Evolutionary conservation across 2,329 filamentous ascomycete species (phyloP), one percentile per base, ranked within the genome.

Genomic region (Fusarium ramigenum): DNA sequence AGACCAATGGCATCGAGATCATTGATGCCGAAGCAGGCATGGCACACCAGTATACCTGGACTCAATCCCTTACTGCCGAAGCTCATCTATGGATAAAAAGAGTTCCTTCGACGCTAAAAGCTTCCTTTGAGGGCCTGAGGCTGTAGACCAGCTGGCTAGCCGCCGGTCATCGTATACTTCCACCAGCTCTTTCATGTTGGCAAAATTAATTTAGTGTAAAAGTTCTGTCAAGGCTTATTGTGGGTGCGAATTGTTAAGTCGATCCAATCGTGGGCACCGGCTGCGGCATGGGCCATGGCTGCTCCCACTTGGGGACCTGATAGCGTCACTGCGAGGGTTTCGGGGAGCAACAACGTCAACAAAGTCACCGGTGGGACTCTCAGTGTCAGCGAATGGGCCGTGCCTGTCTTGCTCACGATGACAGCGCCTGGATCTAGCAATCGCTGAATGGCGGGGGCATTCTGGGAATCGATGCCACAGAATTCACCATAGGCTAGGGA

Each of bases 11-110:
- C 30, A 9, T 34, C 21, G 3, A 50, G 21, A 32, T 50, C 14
- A 34, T 9, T 19, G 23, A 50, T 11, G 3, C 7, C 6, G 1
- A 32, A 6, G 9, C 15, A 32, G 16, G 5, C 2, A n/a, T 34
- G 15, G 15, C 6, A 23, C 4, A 9, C 4, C 18, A 14, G 14
- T 23, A 0, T 2, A 12, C 6, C 1, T 1, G 7, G 15, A 2
- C 15, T 18, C 4, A 15, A 12, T 5, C 1, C 1, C 9, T 18
- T 16, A 0, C 5, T 4, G 7, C 21, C 3, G 4, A 18, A 34
- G 46, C 46, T 18, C 7, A 12, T 21, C 46, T 16, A 18, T 23
- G 15, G 7, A 19, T 34, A 4, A 34, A 6, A 32, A 23, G 2
- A 32, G 47, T 34, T 11, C 3, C 15, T n/a, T 23, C 7, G 2